These are phyloP conservation scores for Dothideomycetes sp. DNA, from an alignment of 2,329 filamentous ascomycete species.

Conservation along the genomic window DNA sequence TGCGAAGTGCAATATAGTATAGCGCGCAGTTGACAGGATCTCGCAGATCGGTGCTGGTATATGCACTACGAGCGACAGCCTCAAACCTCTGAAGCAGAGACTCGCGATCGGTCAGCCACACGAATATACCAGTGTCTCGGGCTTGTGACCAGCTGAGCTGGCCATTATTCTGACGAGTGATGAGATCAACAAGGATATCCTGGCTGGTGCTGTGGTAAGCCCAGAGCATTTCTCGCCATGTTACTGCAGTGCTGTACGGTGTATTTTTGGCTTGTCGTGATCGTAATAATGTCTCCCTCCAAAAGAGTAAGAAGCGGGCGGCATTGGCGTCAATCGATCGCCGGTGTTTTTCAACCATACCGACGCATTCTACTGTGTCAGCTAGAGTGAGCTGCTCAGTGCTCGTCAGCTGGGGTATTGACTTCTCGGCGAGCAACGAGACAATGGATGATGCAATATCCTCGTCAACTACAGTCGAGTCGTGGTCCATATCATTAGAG, in stretches of 20 bases:
- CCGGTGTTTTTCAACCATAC: conserved; percentile 75
- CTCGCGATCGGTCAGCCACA: conserved; percentile 77
- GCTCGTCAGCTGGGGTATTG: conserved; percentile 44
- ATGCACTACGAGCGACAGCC: conserved; percentile 83
- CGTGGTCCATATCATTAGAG: conserved; percentile 39
- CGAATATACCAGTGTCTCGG: conserved; percentile 78
- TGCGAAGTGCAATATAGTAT: conserved; percentile 78
- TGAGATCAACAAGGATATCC: conserved; percentile 79
- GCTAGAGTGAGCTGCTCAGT: conserved; percentile 12
- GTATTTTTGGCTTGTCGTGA: conserved; percentile 6
- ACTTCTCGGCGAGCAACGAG: conserved; percentile 64
- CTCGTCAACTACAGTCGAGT: conserved; percentile 60
- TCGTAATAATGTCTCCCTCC: conserved; percentile 58
- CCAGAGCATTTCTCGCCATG: conserved; percentile 71
- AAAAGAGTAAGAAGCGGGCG: conserved; percentile 78
- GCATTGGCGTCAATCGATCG: conserved; percentile 87
- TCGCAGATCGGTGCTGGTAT: conserved; percentile 76
- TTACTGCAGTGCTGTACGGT: conserved; percentile 36
- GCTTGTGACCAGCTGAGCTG: conserved; percentile 79
- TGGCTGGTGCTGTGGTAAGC: conserved; percentile 79
- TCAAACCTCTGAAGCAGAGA: conserved; percentile 82
- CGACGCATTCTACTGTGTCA: conserved; percentile 55
- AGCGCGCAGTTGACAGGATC: conserved; percentile 86
- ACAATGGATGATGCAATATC: conserved; percentile 60
- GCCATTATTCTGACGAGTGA: conserved; percentile 68